Evolutionary conservation across 164 flowering plant genomes (phyloP).

Genomic region (Platanus orientalis): DNA sequence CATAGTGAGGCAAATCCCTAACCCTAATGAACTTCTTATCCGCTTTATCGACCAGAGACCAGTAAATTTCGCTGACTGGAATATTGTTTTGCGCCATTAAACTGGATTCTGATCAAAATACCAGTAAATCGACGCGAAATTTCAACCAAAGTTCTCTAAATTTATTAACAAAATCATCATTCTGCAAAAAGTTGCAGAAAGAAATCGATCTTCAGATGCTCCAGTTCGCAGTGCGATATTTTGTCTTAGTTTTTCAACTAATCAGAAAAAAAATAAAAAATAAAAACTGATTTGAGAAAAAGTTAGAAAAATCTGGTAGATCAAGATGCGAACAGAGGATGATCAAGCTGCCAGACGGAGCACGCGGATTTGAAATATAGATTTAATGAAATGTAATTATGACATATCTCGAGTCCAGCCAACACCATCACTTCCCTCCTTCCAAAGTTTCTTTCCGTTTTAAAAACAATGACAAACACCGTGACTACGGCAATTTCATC

Average conservation of each 20-base stretch:
- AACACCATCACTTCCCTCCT: neutral
- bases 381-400: neutral
- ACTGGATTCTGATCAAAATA: neutral
- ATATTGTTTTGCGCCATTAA: conserved; percentile 34
- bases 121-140: neutral
- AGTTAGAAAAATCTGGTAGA: no score
- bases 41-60: conserved; percentile 83
- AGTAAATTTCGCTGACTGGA: conserved; percentile 67
- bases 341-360: neutral
- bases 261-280: no score
- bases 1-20: conserved; percentile 73
- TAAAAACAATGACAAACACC: no score
- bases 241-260: neutral
- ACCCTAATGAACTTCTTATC: conserved; percentile 90
- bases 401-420: neutral
- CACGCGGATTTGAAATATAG: neutral
- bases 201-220: neutral
- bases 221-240: no score
- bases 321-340: no score
- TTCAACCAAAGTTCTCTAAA: neutral
- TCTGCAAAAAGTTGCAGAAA: neutral
- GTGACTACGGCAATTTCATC: no score
- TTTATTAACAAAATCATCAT: neutral
- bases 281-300: no score
- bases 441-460: no score